These are phyloP conservation scores for Hypoxylon lienhwacheense DNA, from an alignment of 495 filamentous ascomycete genomes.

Conservation along the genomic window DNA sequence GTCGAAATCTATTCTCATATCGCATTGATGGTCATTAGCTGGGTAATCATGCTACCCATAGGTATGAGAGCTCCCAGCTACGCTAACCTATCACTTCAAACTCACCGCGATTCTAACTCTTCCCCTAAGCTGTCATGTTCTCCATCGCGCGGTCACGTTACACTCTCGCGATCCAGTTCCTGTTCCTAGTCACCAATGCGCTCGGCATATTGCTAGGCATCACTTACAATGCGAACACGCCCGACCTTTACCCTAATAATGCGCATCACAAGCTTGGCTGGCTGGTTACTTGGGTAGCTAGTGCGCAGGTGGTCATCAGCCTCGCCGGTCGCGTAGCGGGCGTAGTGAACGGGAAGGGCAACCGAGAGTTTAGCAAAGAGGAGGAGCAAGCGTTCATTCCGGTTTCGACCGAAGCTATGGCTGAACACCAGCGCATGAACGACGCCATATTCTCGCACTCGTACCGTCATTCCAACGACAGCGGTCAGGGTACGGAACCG, in stretches of 20 bases:
- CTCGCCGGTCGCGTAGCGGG: constrained; percentile 59
- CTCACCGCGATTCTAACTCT: constrained; percentile 24
- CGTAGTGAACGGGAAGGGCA: constrained; percentile 31
- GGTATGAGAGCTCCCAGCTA: constrained; percentile 56
- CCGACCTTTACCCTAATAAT: constrained; percentile 87
- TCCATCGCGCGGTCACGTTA: constrained; percentile 79
- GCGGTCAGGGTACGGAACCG: constrained; percentile 83
- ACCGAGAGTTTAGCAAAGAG: constrained; percentile 32
- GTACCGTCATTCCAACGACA: constrained; percentile 79
- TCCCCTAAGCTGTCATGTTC: constrained; percentile 74
- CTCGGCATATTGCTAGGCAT: constrained; percentile 70
- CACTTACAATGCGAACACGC: constrained; percentile 79
- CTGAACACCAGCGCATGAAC: constrained; percentile 55
- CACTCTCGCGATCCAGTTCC: constrained; percentile 69
- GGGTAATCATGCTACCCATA: constrained; percentile 82
- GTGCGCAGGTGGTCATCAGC: constrained; percentile 68
- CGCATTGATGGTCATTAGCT: constrained; percentile 72
- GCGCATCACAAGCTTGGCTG: constrained; percentile 89
- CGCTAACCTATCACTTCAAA: not conserved
- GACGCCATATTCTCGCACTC: constrained; percentile 44
- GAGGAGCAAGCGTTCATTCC: constrained; percentile 63
- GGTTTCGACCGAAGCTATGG: constrained; percentile 68
- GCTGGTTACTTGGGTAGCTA: constrained; percentile 72
- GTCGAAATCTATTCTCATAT: constrained; percentile 77
- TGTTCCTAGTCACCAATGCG: constrained; percentile 73